Evolutionary conservation across 2,329 filamentous ascomycete genomes (phyloP).

Genomic region (Botrytis fragariae): DNA sequence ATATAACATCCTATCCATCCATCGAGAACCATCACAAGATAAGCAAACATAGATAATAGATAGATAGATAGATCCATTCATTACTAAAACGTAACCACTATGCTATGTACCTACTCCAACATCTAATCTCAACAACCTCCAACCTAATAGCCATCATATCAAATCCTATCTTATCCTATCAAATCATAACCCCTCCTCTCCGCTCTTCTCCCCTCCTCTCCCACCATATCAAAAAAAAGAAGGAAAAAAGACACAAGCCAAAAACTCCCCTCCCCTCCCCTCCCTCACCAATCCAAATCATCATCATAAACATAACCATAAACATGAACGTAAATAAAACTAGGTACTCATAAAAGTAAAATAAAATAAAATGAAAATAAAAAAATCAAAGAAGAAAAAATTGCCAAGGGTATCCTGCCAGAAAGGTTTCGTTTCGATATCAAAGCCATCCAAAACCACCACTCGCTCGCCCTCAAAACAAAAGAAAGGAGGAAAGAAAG

Average conservation of each 20-base stretch:
- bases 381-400: background rate
- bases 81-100: background rate
- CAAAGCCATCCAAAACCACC: slow-evolving; percentile 3
- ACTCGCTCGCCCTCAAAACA: background rate
- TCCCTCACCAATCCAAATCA: slow-evolving; percentile 5
- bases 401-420: slow-evolving; percentile 15
- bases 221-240: background rate
- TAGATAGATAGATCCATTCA: background rate
- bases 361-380: background rate
- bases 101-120: background rate
- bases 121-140: background rate
- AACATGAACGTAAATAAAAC: background rate
- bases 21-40: background rate
- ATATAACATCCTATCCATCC: background rate
- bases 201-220: background rate
- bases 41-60: background rate
- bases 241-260: background rate
- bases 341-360: background rate
- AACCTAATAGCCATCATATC: background rate
- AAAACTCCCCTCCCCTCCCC: background rate
- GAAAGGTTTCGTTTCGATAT: background rate
- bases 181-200: background rate
- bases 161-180: background rate
- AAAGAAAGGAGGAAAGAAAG: background rate
- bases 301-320: slow-evolving; percentile 1